Conservation (phyloP, 148 eudicot species). For the Simmondsia chinensis region DNA sequence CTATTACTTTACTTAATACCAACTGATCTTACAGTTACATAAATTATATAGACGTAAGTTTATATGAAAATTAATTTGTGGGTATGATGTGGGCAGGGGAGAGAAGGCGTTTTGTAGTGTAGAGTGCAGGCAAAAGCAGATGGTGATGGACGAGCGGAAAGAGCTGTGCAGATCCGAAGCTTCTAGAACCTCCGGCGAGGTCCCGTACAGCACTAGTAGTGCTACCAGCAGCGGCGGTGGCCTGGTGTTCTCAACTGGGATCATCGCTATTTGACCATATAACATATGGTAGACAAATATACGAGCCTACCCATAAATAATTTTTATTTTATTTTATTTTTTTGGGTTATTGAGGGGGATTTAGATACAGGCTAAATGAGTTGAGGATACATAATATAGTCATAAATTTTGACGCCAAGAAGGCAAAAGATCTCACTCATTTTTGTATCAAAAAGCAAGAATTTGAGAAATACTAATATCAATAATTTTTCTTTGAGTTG, state of each 20-base stretch:
- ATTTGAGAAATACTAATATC: too few species aligned
- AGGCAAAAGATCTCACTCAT: too few species aligned
- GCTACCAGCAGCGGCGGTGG: too few species aligned
- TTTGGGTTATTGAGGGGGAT: too few species aligned
- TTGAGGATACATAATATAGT: too few species aligned
- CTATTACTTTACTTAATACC: background rate
- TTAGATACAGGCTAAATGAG: too few species aligned
- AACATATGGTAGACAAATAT: too few species aligned
- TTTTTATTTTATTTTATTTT: background rate
- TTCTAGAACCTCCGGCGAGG: conserved; percentile 29
- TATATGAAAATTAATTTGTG: background rate
- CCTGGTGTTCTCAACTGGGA: conserved; percentile 42
- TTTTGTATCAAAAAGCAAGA: too few species aligned
- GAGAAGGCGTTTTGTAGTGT: conserved; percentile 85
- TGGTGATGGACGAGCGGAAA: conserved; percentile 47
- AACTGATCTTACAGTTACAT: background rate
- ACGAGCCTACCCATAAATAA: background rate
- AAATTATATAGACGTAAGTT: background rate
- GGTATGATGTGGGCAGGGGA: conserved; percentile 37
- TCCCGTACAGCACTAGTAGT: conserved; percentile 20
- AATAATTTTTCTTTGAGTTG: too few species aligned
- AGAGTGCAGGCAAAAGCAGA: conserved; percentile 69
- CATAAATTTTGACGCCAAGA: too few species aligned
- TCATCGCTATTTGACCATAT: conserved; percentile 46
- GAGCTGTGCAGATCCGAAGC: conserved; percentile 42